These are phyloP conservation scores for Calonectria honghensis DNA, from an alignment of 2,329 filamentous ascomycete species.

Conservation along the genomic window DNA sequence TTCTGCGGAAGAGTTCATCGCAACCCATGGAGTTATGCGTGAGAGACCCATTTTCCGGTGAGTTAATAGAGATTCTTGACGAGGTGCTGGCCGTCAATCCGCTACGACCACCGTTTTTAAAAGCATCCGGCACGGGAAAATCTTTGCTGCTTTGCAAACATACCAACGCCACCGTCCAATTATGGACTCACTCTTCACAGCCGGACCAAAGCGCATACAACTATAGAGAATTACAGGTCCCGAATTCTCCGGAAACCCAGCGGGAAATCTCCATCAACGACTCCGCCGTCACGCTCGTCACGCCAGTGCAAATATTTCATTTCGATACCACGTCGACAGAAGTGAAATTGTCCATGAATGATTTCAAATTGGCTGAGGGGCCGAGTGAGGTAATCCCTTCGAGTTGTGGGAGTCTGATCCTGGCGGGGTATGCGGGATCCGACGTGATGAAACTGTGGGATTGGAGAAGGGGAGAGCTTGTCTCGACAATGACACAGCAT, in stretches of 20 bases:
- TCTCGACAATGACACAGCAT: background rate
- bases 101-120: background rate
- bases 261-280: slow-evolving; percentile 3
- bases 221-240: background rate
- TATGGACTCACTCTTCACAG: background rate
- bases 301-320: background rate
- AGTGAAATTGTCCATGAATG: background rate
- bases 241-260: background rate
- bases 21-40: background rate
- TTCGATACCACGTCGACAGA: background rate
- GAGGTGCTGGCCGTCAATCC: background rate
- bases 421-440: background rate
- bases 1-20: background rate
- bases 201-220: background rate
- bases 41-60: slow-evolving; percentile 1
- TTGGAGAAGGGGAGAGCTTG: background rate
- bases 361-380: background rate
- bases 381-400: background rate
- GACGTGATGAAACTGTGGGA: background rate
- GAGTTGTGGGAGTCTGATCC: background rate
- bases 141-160: slow-evolving; percentile 1
- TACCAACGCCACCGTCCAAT: background rate
- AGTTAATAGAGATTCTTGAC: background rate
- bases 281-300: background rate
- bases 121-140: background rate